phyloP scores from a whole-genome alignment of 2,329 filamentous ascomycete genomes.

The Lasiodiplodia theobromae region DNA sequence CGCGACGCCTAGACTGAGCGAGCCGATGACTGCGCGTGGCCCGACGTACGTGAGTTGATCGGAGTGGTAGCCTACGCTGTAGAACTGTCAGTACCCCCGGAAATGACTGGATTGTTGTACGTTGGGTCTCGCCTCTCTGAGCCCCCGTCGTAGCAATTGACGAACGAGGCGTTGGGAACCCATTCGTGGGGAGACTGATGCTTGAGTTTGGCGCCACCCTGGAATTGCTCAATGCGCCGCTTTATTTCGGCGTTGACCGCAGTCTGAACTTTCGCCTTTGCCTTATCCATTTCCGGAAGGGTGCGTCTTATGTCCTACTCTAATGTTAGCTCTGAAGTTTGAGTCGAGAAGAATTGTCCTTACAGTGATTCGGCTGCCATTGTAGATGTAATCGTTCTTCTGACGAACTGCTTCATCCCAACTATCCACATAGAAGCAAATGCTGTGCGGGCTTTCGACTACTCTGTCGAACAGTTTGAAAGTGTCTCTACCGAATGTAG shows the following conservation, averaged over 20 bases:
- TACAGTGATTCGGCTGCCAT: constrained; percentile 71
- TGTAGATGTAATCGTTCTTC: constrained; percentile 84
- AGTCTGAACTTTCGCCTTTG: constrained; percentile 73
- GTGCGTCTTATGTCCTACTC: constrained; percentile 72
- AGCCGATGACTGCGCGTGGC: constrained; percentile 86
- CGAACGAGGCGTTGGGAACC: constrained; percentile 88
- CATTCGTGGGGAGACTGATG: constrained; percentile 78
- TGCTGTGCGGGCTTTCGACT: constrained; percentile 84
- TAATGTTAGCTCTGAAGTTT: background rate
- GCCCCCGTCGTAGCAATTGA: constrained; percentile 89
- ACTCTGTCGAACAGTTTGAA: constrained; percentile 91
- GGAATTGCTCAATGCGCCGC: constrained; percentile 70
- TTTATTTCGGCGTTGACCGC: constrained; percentile 82
- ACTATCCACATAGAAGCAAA: constrained; percentile 81
- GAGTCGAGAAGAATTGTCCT: constrained; percentile 37
- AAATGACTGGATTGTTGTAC: background rate
- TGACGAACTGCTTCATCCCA: constrained; percentile 73
- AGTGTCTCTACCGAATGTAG: constrained; percentile 71
- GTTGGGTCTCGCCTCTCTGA: constrained; percentile 41
- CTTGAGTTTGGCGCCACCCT: constrained; percentile 73
- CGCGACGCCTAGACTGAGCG: constrained; percentile 88
- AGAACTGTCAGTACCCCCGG: background rate
- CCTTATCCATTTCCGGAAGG: constrained; percentile 74
- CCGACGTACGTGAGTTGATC: constrained; percentile 95
- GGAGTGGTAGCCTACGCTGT: constrained; percentile 83